Conservation (phyloP, 495 filamentous ascomycete species). For the Opeltia flavorubescens region DNA sequence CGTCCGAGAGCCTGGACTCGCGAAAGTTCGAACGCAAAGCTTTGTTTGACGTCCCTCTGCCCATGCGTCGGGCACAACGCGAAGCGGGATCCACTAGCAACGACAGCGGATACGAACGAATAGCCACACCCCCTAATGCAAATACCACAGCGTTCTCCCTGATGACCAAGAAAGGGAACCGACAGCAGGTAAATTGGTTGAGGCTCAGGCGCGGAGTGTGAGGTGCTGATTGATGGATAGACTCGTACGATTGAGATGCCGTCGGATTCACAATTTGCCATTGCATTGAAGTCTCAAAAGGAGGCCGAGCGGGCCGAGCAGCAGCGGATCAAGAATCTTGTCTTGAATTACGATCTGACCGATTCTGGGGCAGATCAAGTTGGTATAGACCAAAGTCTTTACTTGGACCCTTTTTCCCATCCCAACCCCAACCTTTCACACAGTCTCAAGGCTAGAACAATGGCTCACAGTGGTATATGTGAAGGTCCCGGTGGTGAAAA, state of each 20-base stretch:
- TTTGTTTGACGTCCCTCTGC: slow-evolving; percentile 84
- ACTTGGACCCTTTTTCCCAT: slow-evolving; percentile 28
- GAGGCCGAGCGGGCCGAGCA: slow-evolving; percentile 92
- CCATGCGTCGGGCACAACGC: slow-evolving; percentile 63
- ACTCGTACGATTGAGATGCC: slow-evolving; percentile 89
- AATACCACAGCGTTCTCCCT: slow-evolving; percentile 88
- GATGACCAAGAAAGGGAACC: slow-evolving; percentile 90
- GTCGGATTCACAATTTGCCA: slow-evolving; percentile 84
- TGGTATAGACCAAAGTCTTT: slow-evolving; percentile 14
- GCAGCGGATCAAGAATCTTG: slow-evolving; percentile 92
- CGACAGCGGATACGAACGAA: slow-evolving; percentile 30
- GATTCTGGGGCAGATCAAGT: slow-evolving; percentile 35
- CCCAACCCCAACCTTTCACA: slow-evolving; percentile 18
- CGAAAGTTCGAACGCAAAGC: slow-evolving; percentile 89
- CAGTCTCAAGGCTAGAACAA: slow-evolving; percentile 17
- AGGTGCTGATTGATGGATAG: slow-evolving; percentile 27
- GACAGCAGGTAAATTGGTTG: slow-evolving; percentile 57
- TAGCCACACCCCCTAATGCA: slow-evolving; percentile 27
- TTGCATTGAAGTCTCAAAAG: slow-evolving; percentile 91
- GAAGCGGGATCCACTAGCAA: slow-evolving; percentile 37
- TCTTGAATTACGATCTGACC: slow-evolving; percentile 88
- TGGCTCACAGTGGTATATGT: slow-evolving; percentile 20
- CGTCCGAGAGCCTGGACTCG: slow-evolving; percentile 90
- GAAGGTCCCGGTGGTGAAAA: slow-evolving; percentile 17
- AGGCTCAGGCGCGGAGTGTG: neutral